A percentile compares a stretch with the other conserved stretches of the same genome.
These are phyloP conservation scores for Amborella trichopoda DNA, from an alignment of 164 flowering plant genomes.

Conservation along the genomic window DNA sequence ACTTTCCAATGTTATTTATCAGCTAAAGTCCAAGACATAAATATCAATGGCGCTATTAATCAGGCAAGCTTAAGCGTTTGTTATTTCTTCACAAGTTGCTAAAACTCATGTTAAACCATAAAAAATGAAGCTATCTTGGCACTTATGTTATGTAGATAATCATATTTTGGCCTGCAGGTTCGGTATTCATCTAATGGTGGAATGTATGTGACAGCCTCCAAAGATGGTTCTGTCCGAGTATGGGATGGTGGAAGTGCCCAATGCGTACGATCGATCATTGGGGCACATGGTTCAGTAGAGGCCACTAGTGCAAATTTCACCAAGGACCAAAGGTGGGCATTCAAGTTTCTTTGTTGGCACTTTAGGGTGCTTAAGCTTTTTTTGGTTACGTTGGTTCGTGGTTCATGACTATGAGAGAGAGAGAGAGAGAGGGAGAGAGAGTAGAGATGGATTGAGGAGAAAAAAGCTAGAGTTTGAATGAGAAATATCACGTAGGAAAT, in stretches of 20 bases:
- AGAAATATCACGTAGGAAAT: too few relatives aligned
- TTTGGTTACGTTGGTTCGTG: too few relatives aligned
- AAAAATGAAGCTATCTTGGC: background rate
- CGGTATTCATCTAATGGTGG: slow-evolving; percentile 75
- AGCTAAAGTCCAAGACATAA: slow-evolving; percentile 46
- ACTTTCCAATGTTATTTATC: slow-evolving; percentile 80
- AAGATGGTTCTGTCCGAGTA: slow-evolving; percentile 72
- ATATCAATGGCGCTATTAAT: slow-evolving; percentile 58
- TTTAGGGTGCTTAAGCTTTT: too few relatives aligned
- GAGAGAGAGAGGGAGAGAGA: too few relatives aligned
- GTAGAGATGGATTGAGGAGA: too few relatives aligned
- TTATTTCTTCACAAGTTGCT: slow-evolving; percentile 2
- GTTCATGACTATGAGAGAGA: too few relatives aligned
- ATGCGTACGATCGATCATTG: slow-evolving; percentile 60
- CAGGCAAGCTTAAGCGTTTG: slow-evolving; percentile 48
- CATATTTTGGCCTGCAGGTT: slow-evolving; percentile 30
- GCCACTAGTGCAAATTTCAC: slow-evolving; percentile 69
- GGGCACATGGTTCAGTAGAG: slow-evolving; percentile 75
- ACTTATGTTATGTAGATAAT: background rate
- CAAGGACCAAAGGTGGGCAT: slow-evolving; percentile 86
- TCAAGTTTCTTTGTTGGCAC: too few relatives aligned
- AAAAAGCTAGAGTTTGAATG: too few relatives aligned
- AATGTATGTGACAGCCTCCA: slow-evolving; percentile 83
- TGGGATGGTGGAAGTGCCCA: slow-evolving; percentile 80
- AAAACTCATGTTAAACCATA: background rate